phyloP scores from a whole-genome alignment of 768 basidiomycete species.

The Pleurotus salmoneostramineus region DNA sequence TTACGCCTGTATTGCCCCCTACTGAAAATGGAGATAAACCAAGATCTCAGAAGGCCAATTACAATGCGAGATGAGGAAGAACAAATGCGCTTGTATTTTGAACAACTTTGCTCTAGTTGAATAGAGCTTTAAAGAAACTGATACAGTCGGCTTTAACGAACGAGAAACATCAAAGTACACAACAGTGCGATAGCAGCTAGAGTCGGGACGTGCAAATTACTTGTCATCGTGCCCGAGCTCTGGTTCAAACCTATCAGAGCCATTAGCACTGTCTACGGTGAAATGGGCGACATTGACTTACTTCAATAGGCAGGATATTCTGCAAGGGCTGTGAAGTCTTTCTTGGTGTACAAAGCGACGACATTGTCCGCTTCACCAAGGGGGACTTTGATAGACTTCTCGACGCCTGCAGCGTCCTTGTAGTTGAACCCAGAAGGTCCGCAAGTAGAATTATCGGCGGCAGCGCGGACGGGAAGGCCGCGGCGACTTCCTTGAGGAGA shows the following conservation, averaged over 20 bases:
- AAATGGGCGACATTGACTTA: not conserved
- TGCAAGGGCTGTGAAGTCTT: not conserved
- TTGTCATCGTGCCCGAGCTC: not conserved
- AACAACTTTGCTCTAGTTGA: not conserved
- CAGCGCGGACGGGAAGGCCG: not conserved
- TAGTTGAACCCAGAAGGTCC: slow-evolving; percentile 1
- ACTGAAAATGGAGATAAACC: too few species aligned
- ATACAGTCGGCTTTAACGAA: too few species aligned
- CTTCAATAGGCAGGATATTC: not conserved
- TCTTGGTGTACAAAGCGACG: not conserved
- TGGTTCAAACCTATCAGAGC: not conserved
- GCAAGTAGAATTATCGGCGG: not conserved
- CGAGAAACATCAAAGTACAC: too few species aligned
- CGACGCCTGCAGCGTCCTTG: not conserved
- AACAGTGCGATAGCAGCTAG: too few species aligned
- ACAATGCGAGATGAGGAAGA: too few species aligned
- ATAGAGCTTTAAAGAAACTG: not conserved
- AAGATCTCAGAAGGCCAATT: too few species aligned
- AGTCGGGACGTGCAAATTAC: too few species aligned
- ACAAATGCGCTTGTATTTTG: too few species aligned
- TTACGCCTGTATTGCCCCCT: too few species aligned
- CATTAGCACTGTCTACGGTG: not conserved
- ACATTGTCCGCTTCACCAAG: not conserved
- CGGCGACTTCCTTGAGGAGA: not conserved
- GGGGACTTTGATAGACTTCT: slow-evolving; percentile 1